Base-by-base conservation (phyloP, 2,329 filamentous ascomycete genomes). In the Botrytis deweyae region DNA sequence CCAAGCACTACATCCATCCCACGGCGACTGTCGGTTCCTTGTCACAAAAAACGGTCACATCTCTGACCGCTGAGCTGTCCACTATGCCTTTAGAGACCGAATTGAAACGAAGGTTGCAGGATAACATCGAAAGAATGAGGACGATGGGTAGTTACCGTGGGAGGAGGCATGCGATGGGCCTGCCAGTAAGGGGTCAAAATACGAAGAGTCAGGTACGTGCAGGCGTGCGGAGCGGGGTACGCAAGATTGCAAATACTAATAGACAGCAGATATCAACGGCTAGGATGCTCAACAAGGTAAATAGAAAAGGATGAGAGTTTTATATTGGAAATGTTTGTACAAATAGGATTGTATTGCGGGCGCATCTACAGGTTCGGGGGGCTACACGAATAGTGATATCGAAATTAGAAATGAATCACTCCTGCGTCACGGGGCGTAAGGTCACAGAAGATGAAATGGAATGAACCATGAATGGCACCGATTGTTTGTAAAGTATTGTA, bases 71-170 rank as follows among this genome's bases (percentile, higher is more conserved):
- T 69, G 93, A 97, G 80, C 86, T 99, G 59, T 93, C 94, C 25
- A 91, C 90, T 72, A 95, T 99, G 93, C 97, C 92, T 75, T 93
- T 98, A 79, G 96, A 98, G 83, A 97, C 92, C 82, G 95, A 98
- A 80, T 87, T 97, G 76, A 87, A 90, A 80, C 89, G 92, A 81
- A 85, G 93, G 74, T 84, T 98, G 55, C 88, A 91, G 79, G 93
- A 97, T 68, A 96, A 98, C 80, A 97, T 99, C 78, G 87, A 87
- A 81, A 87, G 95, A 74, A 80, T 99, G 82, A 93, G 92, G 82
- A 95, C 98, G 80, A 98, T 97, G 86, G 95, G 95, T 68, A 91
- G 92, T 6, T 97, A 97, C 81, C 87, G 96, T 71, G 96, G 96
- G 77, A 91, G 93, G 82, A 87, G 96, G 78, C 96, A 99, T 86